These are phyloP conservation scores for Aspergillus eucalypticola DNA, from an alignment of 2,329 filamentous ascomycete genomes.

Conservation along the genomic window DNA sequence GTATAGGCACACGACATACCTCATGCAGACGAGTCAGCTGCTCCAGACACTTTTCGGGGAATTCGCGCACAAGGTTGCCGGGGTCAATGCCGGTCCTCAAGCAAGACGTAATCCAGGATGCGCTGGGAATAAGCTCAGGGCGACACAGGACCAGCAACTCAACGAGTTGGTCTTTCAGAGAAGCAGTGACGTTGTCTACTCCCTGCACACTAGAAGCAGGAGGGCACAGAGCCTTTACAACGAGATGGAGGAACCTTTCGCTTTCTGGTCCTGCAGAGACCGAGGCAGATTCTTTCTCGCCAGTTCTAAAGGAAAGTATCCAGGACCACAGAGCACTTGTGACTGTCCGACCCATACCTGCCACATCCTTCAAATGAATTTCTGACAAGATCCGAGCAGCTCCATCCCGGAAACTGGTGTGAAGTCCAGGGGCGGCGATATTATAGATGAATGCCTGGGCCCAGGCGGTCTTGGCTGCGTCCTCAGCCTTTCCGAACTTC, in stretches of 20 bases:
- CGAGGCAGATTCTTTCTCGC: constrained; percentile 77
- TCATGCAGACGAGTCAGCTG: constrained; percentile 63
- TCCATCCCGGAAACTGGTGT: constrained; percentile 64
- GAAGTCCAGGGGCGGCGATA: constrained; percentile 63
- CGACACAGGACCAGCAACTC: constrained; percentile 76
- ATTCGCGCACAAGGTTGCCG: constrained; percentile 68
- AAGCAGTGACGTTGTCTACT: constrained; percentile 42
- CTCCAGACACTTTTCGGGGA: constrained; percentile 64
- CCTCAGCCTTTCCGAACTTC: constrained; percentile 50
- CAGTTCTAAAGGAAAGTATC: constrained; percentile 65
- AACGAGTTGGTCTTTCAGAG: constrained; percentile 70
- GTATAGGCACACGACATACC: constrained; percentile 44
- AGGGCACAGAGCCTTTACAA: constrained; percentile 50
- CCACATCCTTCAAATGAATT: constrained; percentile 64
- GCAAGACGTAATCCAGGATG: constrained; percentile 87
- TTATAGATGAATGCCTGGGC: constrained; percentile 81
- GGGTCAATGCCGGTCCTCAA: constrained; percentile 80
- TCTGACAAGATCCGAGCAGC: constrained; percentile 62
- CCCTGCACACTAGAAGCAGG: constrained; percentile 26
- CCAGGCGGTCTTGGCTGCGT: constrained; percentile 66
- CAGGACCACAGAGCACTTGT: constrained; percentile 77
- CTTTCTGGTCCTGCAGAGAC: constrained; percentile 64
- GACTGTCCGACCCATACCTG: constrained; percentile 62
- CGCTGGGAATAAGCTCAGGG: constrained; percentile 71
- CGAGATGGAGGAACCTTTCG: constrained; percentile 60